A percentile compares a stretch with the other conserved stretches of the same genome.
Evolutionary conservation across 169 alveolate species (phyloP).

Genomic region (Neospora caninum): DNA sequence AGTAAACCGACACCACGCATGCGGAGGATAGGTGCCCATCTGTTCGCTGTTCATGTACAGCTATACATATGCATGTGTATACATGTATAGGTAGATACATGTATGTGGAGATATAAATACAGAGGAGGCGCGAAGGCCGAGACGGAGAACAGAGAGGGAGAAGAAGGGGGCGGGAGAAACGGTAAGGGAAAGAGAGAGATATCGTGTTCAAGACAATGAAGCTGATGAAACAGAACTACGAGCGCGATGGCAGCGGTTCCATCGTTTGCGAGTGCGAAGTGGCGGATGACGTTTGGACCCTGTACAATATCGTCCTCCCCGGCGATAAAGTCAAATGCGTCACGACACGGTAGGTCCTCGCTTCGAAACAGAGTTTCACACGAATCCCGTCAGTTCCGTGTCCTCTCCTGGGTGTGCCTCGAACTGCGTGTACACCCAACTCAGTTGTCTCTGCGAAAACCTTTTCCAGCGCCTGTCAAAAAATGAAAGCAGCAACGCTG

Average conservation of each 20-base stretch:
- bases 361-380: neutral
- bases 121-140: neutral
- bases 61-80: no score
- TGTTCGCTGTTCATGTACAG: no score
- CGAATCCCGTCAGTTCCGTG: no score
- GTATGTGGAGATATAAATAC: no score
- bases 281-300: slow-evolving; percentile 57
- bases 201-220: neutral
- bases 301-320: slow-evolving; percentile 36
- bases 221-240: neutral
- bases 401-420: no score
- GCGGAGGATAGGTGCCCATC: no score
- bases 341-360: neutral
- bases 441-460: no score
- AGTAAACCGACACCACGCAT: no score
- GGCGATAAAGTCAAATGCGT: slow-evolving; percentile 39
- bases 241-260: slow-evolving; percentile 39
- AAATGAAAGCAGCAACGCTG: no score
- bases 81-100: no score
- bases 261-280: slow-evolving; percentile 42
- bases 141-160: neutral
- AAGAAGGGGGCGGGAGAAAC: neutral
- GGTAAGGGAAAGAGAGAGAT: neutral
- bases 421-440: no score
- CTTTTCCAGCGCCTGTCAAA: no score